Base-by-base conservation (phyloP, 2,329 filamentous ascomycete genomes). In the Escovopsis weberi region DNA sequence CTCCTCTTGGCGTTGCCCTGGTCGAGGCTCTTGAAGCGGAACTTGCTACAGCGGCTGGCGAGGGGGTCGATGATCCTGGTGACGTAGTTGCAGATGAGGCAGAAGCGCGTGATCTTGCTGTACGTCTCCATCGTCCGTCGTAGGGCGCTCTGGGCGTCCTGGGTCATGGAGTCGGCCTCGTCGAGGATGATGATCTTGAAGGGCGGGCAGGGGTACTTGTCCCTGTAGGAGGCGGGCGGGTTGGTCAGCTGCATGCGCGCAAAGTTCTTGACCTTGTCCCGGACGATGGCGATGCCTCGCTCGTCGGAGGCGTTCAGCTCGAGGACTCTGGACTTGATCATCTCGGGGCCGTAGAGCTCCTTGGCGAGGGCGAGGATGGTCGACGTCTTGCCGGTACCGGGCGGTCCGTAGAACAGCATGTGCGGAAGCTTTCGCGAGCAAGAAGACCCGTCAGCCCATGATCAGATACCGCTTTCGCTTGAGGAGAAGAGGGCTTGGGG, bases 131-230 rank as follows among this genome's bases (percentile, higher is more conserved):
- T 99, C 2, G 91, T 98, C 43, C 93, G 75, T 50, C 91, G 75
- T 44, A 98, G 70, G 5, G 93, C 91, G 46, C 80, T 85, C 67
- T 98, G 91, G 11, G 91, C 91, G 64, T 98, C 93, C 62, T 96
- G 89, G 34, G 91, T 98, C 89, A 99, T 96, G 51, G 83, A 91
- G 61, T 99, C 91, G 51, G 91, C 91, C 67, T 98, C 91, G 63
- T 98, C 91, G 46, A 99, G 78, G 47, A 99, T 86, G 58, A 98
- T 89, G 59, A 99, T 94, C 68, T 98, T 99, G 70, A 95, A 98
- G 0, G 91, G 91, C 19, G 91, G 91, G 59, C 89, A 96, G 0
- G 91, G 88, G 56, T 94, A 95, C 57, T 80, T 65, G 46, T 70
- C 63, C 63, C 77, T 68, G 66, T 84, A 75, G 53, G 79, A 67